These are phyloP conservation scores for Penicillium salamii DNA, from an alignment of 495 filamentous ascomycete genomes.

Conservation along the genomic window DNA sequence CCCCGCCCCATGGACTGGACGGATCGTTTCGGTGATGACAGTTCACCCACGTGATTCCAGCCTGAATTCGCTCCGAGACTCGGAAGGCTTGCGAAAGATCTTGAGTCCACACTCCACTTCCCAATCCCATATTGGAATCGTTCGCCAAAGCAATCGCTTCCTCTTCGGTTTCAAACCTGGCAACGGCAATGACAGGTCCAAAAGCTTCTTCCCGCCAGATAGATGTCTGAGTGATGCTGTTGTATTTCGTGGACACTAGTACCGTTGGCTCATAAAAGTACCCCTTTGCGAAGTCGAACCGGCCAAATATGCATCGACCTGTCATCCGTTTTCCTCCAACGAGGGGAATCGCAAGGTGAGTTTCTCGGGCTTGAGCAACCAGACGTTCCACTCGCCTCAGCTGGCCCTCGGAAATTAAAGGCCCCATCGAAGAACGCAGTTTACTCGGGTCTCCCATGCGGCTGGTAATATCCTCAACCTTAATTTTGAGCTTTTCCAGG, in stretches of 20 bases:
- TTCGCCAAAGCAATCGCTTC: slow-evolving; percentile 41
- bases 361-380: slow-evolving; percentile 27
- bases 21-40: slow-evolving; percentile 29
- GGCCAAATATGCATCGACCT: slow-evolving; percentile 21
- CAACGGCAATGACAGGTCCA: slow-evolving; percentile 45
- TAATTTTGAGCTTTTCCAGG: slow-evolving; percentile 35
- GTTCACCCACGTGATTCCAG: slow-evolving; percentile 55
- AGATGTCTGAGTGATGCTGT: slow-evolving; percentile 10
- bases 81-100: slow-evolving; percentile 50
- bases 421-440: slow-evolving; percentile 19
- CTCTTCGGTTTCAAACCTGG: slow-evolving; percentile 38
- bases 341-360: neutral
- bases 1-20: slow-evolving; percentile 26
- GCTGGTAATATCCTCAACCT: slow-evolving; percentile 35
- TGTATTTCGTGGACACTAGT: slow-evolving; percentile 21
- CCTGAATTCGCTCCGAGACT: slow-evolving; percentile 45
- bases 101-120: slow-evolving; percentile 48
- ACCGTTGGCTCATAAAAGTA: slow-evolving; percentile 60
- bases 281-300: slow-evolving; percentile 35
- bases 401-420: slow-evolving; percentile 19
- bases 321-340: slow-evolving; percentile 24
- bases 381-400: slow-evolving; percentile 13
- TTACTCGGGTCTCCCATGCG: slow-evolving; percentile 26
- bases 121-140: slow-evolving; percentile 41
- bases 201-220: slow-evolving; percentile 48